phyloP scores from a whole-genome alignment of 202 grass and related monocot species.

The Zizania palustris region DNA sequence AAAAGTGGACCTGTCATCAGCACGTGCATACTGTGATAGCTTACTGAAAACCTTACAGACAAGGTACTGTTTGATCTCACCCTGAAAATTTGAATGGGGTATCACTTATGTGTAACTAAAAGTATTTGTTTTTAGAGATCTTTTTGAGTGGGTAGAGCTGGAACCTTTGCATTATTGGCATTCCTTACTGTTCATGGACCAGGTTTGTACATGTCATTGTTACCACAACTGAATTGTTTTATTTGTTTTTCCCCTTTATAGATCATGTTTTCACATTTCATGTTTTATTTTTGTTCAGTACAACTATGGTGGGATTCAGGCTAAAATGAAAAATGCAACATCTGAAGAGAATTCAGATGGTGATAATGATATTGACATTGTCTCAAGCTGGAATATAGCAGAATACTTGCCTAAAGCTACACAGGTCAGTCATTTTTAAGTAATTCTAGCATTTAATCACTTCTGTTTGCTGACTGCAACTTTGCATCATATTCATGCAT shows the following conservation, averaged over 20 bases:
- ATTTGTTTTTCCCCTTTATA: constrained; percentile 8
- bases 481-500: constrained; percentile 1
- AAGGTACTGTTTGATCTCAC: constrained; percentile 53
- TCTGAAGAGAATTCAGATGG: constrained; percentile 39
- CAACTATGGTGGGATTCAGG: constrained; percentile 93
- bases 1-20: constrained; percentile 78
- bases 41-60: constrained; percentile 95
- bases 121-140: constrained; percentile 63
- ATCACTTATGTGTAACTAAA: constrained; percentile 37
- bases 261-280: constrained; percentile 27
- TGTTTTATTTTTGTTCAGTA: constrained; percentile 57
- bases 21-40: constrained; percentile 80
- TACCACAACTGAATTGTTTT: constrained; percentile 11
- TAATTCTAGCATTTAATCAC: constrained; percentile 8
- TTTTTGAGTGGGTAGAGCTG: constrained; percentile 98
- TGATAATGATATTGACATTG: constrained; percentile 72
- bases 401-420: constrained; percentile 81
- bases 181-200: constrained; percentile 93
- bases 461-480: constrained; percentile 23
- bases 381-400: constrained; percentile 96
- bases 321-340: constrained; percentile 51
- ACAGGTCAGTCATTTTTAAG: constrained; percentile 55
- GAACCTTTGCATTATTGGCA: constrained; percentile 96
- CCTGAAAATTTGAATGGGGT: constrained; percentile 33
- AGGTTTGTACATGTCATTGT: constrained; percentile 59